Evolutionary conservation across 768 basidiomycete species (phyloP), one percentile per base, ranked within the genome.

Genomic region (Hygrophorus pudorinus): DNA sequence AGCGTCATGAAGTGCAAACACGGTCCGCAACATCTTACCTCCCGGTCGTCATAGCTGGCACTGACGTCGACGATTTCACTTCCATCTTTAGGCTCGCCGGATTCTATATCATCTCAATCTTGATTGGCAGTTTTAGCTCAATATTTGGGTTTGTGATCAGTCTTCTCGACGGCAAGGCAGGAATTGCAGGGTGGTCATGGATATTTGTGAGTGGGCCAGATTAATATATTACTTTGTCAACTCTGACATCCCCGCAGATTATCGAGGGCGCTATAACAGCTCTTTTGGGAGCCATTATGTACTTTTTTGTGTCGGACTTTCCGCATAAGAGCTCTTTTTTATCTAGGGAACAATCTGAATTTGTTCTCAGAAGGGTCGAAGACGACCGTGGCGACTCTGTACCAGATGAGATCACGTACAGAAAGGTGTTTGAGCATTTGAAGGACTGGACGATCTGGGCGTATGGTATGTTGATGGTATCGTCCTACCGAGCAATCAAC

Each of bases 401-500:
- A 10, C 70, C 73, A 36, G 74, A 74, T 48, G 30, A 47, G 4
- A 51, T 72, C 27, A 65, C 68, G 8, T 45, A 50, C 37, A 46
- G 56, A 33, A 71, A 71, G 46, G 47, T 68, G 13, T 37, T 63
- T 31, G 41, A 45, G 28, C 66, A 71, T 46, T 51, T 71, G 8
- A 53, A 56, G 18, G 74, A 75, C 53, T 74, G 72, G 72, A 71
- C 63, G 45, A 53, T 72, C n/a, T 71, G 71, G 70, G 62, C 62
- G 13, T 67, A 67, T 51, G 64, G 72, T 70, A 50, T 37, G 58
- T 37, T 8, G 10, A 27, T 3, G 34, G n/a, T 17, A 17, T n/a
- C 34, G 9, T 35, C 5, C n/a, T n/a, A n/a, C 3, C 13, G 9
- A 17, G 17, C 14, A 14, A 20, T 5, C 12, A 21, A 20, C n/a